Evolutionary conservation across 805 yeast species (phyloP), one percentile per base, ranked within the genome.

Genomic region (Huiozyma naganishii): DNA sequence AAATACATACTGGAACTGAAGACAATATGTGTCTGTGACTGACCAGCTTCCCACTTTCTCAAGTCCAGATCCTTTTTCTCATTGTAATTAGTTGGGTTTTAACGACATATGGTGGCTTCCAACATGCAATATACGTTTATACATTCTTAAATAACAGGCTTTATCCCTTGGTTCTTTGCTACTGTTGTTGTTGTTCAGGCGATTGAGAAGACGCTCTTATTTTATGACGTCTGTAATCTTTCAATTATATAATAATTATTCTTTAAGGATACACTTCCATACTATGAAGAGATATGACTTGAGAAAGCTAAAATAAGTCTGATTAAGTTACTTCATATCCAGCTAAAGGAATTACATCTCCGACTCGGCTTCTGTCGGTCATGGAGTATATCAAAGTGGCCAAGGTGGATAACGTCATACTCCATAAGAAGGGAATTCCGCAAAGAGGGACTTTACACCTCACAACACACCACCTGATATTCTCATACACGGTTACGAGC

Each of bases 381-480:
- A 77, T 78, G 82, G 83, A 77, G 45, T 71, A 68, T 50, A 69
- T 76, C 36, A 77, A 74, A 51, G 62, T 78, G 11, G 71, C 80
- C 4, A 71, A 69, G 52, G 77, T 74, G 27, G 65, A 71, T 41
- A 64, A 72, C 55, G 77, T 80, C 32, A 66, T 72, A 12, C 68
- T 82, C 39, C 74, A 72, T 49, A 73, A 79, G 51, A 71, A 80
- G 41, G 89, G 88, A 10, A 62, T 60, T 32, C 64, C 72, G 7
- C 59, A 67, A n/a, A 58, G 59, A 9, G 92, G 90, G 1, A 70
- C 79, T 3, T 57, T 83, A 29, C 89, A 80, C 56, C 62, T 83
- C 38, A 81, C 89, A 2, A 76, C 85, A 6, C 89, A 83, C 57
- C 92, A 84, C 63, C 61, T 84, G 52, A 83, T 83, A 32, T 83